Percentiles rank a stretch among this genome's conserved stretches.
Evolutionary conservation across 73 alveolate species (phyloP).

Genomic region (Uronychia binucleata): DNA sequence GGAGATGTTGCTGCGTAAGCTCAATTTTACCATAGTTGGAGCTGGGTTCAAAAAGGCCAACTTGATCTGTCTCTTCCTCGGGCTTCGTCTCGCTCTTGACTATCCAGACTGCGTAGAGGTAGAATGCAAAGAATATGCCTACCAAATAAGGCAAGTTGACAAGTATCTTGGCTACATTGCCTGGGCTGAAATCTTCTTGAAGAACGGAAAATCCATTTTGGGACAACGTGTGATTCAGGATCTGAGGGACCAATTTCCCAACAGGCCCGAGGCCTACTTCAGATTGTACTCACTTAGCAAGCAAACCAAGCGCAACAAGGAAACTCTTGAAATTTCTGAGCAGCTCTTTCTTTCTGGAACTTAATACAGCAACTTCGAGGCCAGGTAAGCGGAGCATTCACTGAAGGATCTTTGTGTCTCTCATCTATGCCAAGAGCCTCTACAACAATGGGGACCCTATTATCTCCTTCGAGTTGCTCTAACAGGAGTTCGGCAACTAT

Average conservation of each 20-base stretch:
- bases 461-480: conserved; percentile 24
- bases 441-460: background rate
- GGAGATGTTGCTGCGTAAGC: background rate
- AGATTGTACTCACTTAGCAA: background rate
- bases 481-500: conserved; percentile 42
- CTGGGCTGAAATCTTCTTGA: background rate
- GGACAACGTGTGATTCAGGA: background rate
- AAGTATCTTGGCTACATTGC: background rate
- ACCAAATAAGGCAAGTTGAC: background rate
- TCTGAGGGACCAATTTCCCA: background rate
- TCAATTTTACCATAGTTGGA: background rate
- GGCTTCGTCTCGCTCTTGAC: background rate
- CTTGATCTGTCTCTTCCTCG: background rate
- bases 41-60: background rate
- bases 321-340: background rate
- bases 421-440: background rate
- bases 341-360: background rate
- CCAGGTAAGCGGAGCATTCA: too few species aligned
- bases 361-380: background rate
- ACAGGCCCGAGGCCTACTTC: background rate
- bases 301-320: background rate
- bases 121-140: background rate
- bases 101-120: background rate
- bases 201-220: background rate
- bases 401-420: background rate